Percentiles rank a stretch among this genome's conserved stretches.
Conservation (phyloP, 208 protist genomes). For the Jaenimonas drosophilae region DNA sequence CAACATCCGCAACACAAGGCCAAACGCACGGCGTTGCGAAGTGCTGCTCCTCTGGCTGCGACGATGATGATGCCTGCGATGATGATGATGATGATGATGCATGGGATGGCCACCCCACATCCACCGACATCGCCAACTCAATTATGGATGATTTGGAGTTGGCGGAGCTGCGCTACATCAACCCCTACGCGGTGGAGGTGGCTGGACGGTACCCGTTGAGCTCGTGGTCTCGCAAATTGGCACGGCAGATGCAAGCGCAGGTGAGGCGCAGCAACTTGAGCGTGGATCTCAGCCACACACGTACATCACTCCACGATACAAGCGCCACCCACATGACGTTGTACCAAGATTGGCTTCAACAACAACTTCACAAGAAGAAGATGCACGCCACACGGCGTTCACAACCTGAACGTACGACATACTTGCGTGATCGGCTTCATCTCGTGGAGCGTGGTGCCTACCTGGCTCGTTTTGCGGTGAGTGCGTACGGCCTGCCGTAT, state of each 20-base stretch:
- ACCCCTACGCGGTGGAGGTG: conserved; percentile 54
- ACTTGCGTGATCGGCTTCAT: conserved; percentile 8
- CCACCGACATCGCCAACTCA: conserved; percentile 51
- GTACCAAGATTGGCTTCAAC: not conserved
- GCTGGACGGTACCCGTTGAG: conserved; percentile 16
- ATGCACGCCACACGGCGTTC: too few relatives aligned
- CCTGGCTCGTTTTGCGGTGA: conserved; percentile 51
- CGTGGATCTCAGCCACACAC: too few relatives aligned
- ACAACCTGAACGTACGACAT: not conserved
- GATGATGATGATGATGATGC: conserved; percentile 2
- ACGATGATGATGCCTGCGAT: conserved; percentile 17
- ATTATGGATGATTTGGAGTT: conserved; percentile 45
- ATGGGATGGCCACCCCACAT: conserved; percentile 8
- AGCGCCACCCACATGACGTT: not conserved
- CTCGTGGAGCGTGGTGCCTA: conserved; percentile 31
- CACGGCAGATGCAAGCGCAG: conserved; percentile 28
- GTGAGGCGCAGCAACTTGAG: conserved; percentile 20
- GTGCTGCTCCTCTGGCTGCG: too few relatives aligned
- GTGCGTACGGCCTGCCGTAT: conserved; percentile 64
- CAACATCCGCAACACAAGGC: too few relatives aligned
- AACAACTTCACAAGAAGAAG: conserved; percentile 6
- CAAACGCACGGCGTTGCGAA: too few relatives aligned
- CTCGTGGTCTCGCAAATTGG: conserved; percentile 10
- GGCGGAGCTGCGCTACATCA: conserved; percentile 38
- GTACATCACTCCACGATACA: too few relatives aligned